phyloP scores from a whole-genome alignment of 163 green algal genomes.

The Scenedesmus sp. region DNA sequence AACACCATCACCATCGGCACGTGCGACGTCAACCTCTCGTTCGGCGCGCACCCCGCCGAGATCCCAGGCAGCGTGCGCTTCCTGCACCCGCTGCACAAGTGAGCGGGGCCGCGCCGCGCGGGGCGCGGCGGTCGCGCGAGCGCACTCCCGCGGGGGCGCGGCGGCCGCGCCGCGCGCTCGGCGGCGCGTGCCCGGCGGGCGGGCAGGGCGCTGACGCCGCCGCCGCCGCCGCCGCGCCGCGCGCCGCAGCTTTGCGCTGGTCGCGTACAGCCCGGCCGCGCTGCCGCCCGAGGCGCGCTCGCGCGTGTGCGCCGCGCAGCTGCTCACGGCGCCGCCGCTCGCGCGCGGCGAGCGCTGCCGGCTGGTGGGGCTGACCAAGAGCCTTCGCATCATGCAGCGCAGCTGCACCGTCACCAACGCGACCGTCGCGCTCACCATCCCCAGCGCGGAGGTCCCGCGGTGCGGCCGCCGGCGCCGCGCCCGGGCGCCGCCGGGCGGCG shows the following conservation, averaged over 20 bases:
- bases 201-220: no score
- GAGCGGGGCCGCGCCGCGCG: no score
- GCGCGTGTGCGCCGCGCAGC: constrained; percentile 47
- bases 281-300: constrained; percentile 68
- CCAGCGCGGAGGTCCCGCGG: constrained; percentile 74
- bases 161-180: background rate
- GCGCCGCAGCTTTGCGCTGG: constrained; percentile 70
- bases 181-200: no score
- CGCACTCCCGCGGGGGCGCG: no score
- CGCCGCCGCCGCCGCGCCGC: no score
- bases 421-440: constrained; percentile 66
- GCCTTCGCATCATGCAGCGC: constrained; percentile 79
- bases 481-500: no score
- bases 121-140: no score
- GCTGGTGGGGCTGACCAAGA: constrained; percentile 80
- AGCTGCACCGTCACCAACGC: constrained; percentile 79
- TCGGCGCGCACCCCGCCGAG: constrained; percentile 87
- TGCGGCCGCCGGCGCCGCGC: constrained; percentile 63
- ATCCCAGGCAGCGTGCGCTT: constrained; percentile 76
- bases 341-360: constrained; percentile 69
- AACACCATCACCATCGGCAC: constrained; percentile 86
- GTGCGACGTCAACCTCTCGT: constrained; percentile 86
- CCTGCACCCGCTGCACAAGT: constrained; percentile 94
- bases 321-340: constrained; percentile 59
- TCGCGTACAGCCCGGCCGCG: constrained; percentile 76